phyloP scores from a whole-genome alignment of 345 rosid species.

The Streptanthus diversifolius region DNA sequence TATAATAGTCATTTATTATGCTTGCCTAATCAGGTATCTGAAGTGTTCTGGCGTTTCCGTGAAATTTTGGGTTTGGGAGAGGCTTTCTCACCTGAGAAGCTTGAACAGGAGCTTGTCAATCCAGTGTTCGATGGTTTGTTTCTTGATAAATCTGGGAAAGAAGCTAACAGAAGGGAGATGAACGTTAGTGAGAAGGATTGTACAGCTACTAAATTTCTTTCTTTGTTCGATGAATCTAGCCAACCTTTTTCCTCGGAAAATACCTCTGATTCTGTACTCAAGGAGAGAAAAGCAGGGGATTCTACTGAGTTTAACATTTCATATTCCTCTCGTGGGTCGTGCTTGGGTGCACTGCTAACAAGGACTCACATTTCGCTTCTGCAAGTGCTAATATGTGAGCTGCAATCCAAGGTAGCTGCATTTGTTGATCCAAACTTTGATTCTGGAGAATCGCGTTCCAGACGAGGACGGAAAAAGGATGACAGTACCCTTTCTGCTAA shows the following conservation, averaged over 20 bases:
- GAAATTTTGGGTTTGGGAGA: conserved; percentile 66
- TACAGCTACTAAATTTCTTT: conserved; percentile 25
- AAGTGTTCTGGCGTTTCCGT: conserved; percentile 68
- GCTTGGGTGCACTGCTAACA: conserved; percentile 53
- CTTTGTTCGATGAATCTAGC: conserved; percentile 38
- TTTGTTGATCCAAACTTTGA: conserved; percentile 89
- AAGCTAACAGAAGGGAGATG: conserved; percentile 35
- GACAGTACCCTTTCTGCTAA: conserved; percentile 54
- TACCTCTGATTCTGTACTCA: conserved; percentile 36
- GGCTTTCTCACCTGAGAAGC: conserved; percentile 49
- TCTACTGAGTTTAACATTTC: conserved; percentile 37
- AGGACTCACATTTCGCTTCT: conserved; percentile 63
- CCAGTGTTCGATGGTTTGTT: conserved; percentile 49
- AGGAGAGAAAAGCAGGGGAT: conserved; percentile 46
- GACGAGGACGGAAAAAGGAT: conserved; percentile 84
- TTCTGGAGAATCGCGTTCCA: conserved; percentile 73
- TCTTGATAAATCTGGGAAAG: conserved; percentile 38
- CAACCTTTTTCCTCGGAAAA: conserved; percentile 29
- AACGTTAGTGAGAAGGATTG: conserved; percentile 34
- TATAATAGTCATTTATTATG: conserved; percentile 17
- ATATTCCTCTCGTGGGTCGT: conserved; percentile 37
- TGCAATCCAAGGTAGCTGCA: conserved; percentile 89
- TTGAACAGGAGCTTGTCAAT: conserved; percentile 73
- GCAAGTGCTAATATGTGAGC: conserved; percentile 70
- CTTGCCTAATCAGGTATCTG: conserved; percentile 64